These are phyloP conservation scores for Patellifolia procumbens DNA, from an alignment of 179 eudicot genomes.

Conservation along the genomic window DNA sequence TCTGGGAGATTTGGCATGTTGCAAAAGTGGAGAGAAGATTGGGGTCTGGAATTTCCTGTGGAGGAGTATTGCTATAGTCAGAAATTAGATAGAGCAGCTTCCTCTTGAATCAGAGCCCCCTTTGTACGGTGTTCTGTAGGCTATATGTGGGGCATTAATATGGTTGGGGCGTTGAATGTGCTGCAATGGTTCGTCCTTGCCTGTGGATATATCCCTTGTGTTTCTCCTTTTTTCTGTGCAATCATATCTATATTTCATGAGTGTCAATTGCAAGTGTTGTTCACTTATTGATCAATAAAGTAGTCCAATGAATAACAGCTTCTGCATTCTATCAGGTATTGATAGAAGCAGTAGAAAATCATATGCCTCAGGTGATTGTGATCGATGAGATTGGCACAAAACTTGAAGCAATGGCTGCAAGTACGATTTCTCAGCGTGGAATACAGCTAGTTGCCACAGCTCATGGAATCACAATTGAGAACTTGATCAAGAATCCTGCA, in stretches of 20 bases:
- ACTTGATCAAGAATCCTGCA: slow-evolving; percentile 88
- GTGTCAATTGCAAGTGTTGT: neutral
- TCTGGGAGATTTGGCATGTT: neutral
- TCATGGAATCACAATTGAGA: slow-evolving; percentile 94
- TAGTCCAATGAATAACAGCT: slow-evolving; percentile 16
- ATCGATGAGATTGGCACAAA: slow-evolving; percentile 98
- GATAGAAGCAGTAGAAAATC: slow-evolving; percentile 98
- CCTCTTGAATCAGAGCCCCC: neutral
- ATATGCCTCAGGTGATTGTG: slow-evolving; percentile 98
- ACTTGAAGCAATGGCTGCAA: slow-evolving; percentile 97
- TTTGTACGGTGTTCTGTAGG: neutral
- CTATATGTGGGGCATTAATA: neutral
- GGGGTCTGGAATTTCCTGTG: neutral
- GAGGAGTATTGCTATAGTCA: neutral
- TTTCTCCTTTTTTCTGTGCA: neutral
- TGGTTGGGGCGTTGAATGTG: neutral
- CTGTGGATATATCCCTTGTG: neutral
- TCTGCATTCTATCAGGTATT: slow-evolving; percentile 56
- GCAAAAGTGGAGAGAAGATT: neutral
- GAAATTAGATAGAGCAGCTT: neutral
- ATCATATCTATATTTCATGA: neutral
- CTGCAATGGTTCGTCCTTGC: neutral
- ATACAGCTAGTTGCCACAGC: slow-evolving; percentile 99
- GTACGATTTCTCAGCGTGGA: slow-evolving; percentile 97
- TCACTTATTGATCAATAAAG: neutral